Evolutionary conservation across 1,139 yeast genomes (phyloP).

Genomic region (Saccharomyces hybrid): DNA sequence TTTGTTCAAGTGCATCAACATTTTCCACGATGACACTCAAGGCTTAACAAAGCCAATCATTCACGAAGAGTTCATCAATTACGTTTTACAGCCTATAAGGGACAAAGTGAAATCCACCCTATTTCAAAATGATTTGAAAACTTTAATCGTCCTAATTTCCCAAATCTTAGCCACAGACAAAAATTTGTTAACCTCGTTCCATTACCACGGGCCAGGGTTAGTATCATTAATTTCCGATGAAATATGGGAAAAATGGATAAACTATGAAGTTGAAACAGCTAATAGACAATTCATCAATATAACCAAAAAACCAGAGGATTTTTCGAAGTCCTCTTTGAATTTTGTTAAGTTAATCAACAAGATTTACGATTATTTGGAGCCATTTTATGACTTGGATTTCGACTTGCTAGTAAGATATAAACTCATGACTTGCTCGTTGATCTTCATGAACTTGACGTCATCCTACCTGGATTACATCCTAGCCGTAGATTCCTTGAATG

Average conservation of each 20-base stretch:
- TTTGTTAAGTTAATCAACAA: slow-evolving; percentile 51
- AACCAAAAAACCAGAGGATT: slow-evolving; percentile 45
- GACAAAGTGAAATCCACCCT: slow-evolving; percentile 29
- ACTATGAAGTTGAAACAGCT: slow-evolving; percentile 54
- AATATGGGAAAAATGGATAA: slow-evolving; percentile 55
- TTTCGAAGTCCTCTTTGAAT: slow-evolving; percentile 46
- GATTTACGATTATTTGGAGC: slow-evolving; percentile 50
- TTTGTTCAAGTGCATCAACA: slow-evolving; percentile 26
- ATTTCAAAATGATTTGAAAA: slow-evolving; percentile 18
- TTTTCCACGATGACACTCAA: slow-evolving; percentile 21
- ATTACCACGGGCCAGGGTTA: slow-evolving; percentile 28
- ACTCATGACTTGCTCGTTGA: slow-evolving; percentile 57
- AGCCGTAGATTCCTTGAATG: slow-evolving; percentile 40
- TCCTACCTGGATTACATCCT: slow-evolving; percentile 47
- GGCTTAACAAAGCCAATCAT: slow-evolving; percentile 23
- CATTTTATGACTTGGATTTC: slow-evolving; percentile 31
- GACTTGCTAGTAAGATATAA: slow-evolving; percentile 57
- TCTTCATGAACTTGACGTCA: slow-evolving; percentile 60
- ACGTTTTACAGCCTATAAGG: slow-evolving; percentile 32
- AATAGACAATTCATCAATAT: slow-evolving; percentile 53
- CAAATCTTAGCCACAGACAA: slow-evolving; percentile 30
- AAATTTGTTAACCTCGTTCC: slow-evolving; percentile 20
- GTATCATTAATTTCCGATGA: slow-evolving; percentile 24
- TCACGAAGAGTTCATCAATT: slow-evolving; percentile 32
- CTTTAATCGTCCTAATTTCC: slow-evolving; percentile 24